These are phyloP conservation scores for Begonia fuchsioides DNA, from an alignment of 306 rosid genomes.

Conservation along the genomic window DNA sequence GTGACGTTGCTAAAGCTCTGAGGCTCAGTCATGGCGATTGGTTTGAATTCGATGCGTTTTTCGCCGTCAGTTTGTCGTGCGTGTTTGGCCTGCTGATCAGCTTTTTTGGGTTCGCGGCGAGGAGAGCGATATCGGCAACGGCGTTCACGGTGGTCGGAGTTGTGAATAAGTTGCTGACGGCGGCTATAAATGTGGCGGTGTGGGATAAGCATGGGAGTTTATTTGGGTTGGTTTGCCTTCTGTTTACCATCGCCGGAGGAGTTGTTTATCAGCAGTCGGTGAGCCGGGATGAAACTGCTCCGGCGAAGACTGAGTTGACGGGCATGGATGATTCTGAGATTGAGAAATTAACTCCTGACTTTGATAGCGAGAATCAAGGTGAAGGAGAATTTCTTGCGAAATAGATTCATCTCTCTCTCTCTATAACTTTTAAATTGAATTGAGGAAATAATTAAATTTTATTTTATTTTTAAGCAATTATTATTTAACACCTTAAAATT, in stretches of 20 bases:
- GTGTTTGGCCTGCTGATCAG: conserved; percentile 50
- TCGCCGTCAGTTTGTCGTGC: conserved; percentile 53
- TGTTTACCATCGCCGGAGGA: conserved; percentile 62
- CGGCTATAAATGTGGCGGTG: conserved; percentile 57
- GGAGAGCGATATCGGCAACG: conserved; percentile 37
- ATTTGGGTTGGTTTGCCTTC: conserved; percentile 60
- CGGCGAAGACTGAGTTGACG: not conserved
- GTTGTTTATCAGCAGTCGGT: conserved; percentile 79
- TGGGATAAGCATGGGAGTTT: conserved; percentile 91
- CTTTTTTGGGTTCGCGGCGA: no score
- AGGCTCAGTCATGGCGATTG: conserved; percentile 25
- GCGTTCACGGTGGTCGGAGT: conserved; percentile 87
- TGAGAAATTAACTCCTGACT: no score
- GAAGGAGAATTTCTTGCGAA: no score
- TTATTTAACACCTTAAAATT: no score
- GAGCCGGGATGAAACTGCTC: conserved; percentile 7
- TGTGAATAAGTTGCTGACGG: conserved; percentile 77
- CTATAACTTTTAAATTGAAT: no score
- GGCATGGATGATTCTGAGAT: no score
- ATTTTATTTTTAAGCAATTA: no score
- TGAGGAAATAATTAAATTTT: no score
- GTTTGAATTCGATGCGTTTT: conserved; percentile 31
- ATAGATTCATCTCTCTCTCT: no score
- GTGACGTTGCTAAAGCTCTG: conserved; percentile 38
- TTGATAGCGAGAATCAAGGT: no score